phyloP scores from a whole-genome alignment of 1,139 yeast species.

The Yamadazyma oceani region DNA sequence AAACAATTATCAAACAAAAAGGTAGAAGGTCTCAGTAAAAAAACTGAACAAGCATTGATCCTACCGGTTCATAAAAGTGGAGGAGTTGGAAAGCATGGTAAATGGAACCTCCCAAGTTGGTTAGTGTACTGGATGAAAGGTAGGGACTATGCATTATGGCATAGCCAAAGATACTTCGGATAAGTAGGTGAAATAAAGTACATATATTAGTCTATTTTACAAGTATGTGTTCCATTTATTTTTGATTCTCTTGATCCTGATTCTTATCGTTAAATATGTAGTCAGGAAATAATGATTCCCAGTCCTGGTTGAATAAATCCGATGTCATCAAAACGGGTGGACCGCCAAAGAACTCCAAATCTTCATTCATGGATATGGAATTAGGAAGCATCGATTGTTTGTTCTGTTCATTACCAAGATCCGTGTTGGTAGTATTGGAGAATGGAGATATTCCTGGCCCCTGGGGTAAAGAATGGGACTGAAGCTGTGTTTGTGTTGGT shows the following conservation, averaged over 20 bases:
- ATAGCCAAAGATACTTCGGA: constrained; percentile 3
- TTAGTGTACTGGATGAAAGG: constrained; percentile 20
- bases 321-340: constrained; percentile 56
- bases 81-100: constrained; percentile 26
- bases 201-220: no score
- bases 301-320: constrained; percentile 49
- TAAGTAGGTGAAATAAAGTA: not conserved
- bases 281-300: constrained; percentile 52
- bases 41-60: no score
- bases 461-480: not conserved
- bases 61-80: constrained; percentile 30
- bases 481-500: not conserved
- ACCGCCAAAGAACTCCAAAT: constrained; percentile 48
- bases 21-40: no score
- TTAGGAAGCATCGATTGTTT: not conserved
- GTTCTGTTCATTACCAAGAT: not conserved
- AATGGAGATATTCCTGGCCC: constrained; percentile 1
- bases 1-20: no score
- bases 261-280: constrained; percentile 21
- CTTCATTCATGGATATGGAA: constrained; percentile 16
- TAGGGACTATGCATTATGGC: constrained; percentile 8
- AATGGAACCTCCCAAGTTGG: constrained; percentile 23
- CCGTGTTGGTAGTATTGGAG: constrained; percentile 2
- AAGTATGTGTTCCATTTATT: no score
- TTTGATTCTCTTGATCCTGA: constrained; percentile 18